Percentiles rank a stretch among this genome's conserved stretches.
Evolutionary conservation across 2,329 filamentous ascomycete genomes (phyloP).

Genomic region (Clarireedia homoeocarpa): DNA sequence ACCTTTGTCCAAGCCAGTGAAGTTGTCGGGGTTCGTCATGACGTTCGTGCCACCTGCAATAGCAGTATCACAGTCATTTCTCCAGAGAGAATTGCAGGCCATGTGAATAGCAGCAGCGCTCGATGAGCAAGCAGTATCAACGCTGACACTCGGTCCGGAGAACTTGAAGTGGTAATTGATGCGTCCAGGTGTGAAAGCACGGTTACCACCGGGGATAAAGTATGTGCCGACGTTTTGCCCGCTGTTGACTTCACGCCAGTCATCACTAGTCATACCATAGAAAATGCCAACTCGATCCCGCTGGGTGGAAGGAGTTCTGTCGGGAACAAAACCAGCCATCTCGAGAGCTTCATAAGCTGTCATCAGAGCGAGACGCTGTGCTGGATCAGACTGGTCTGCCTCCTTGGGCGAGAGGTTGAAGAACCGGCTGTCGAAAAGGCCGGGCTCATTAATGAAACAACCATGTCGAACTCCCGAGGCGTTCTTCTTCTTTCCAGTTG

Average conservation of each 20-base stretch:
- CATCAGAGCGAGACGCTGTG: constrained; percentile 66
- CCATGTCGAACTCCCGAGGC: constrained; percentile 64
- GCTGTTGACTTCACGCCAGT: constrained; percentile 22
- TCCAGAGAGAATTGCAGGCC: constrained; percentile 41
- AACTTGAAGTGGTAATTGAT: constrained; percentile 35
- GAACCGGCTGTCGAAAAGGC: constrained; percentile 69
- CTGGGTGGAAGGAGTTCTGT: constrained; percentile 17
- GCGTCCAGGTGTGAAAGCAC: constrained; percentile 23
- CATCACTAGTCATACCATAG: constrained; percentile 20
- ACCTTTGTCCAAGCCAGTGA: constrained; percentile 7
- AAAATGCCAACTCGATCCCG: constrained; percentile 33
- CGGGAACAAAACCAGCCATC: constrained; percentile 61
- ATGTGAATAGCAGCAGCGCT: constrained; percentile 47
- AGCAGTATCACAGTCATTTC: constrained; percentile 36
- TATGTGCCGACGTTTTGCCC: constrained; percentile 23
- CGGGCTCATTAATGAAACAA: constrained; percentile 63
- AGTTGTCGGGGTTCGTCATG: constrained; percentile 32
- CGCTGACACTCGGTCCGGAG: constrained; percentile 42
- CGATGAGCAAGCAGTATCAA: constrained; percentile 53
- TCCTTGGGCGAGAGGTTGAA: constrained; percentile 81
- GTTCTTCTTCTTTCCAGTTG: constrained; percentile 50
- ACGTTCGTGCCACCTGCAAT: constrained; percentile 35
- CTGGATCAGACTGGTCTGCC: constrained; percentile 70
- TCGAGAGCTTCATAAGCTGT: constrained; percentile 76
- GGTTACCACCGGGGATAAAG: constrained; percentile 19